These are phyloP conservation scores for Cordia subcordata DNA, from an alignment of 257 asterid genomes.

Conservation along the genomic window DNA sequence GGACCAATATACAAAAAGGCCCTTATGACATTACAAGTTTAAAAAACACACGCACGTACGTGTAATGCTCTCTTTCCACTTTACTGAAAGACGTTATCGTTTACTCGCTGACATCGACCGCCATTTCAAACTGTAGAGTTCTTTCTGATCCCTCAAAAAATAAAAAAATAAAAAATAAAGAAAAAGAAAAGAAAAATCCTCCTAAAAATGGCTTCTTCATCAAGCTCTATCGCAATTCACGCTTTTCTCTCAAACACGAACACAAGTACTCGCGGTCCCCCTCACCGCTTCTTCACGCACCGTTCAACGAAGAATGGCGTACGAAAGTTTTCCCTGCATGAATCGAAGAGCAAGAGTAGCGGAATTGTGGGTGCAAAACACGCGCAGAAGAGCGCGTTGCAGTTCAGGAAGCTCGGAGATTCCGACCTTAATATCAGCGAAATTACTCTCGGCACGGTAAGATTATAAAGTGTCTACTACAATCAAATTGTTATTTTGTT, in stretches of 20 bases:
- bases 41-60: too few species aligned
- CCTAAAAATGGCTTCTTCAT: constrained; percentile 29
- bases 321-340: constrained; percentile 3
- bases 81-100: too few species aligned
- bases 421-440: constrained; percentile 85
- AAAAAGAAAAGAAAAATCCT: too few species aligned
- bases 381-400: constrained; percentile 34
- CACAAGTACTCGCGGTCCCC: constrained; percentile 10
- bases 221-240: constrained; percentile 17
- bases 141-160: too few species aligned
- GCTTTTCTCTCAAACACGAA: constrained; percentile 9
- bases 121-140: too few species aligned
- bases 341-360: constrained; percentile 21
- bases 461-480: neutral
- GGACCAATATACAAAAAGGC: too few species aligned
- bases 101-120: too few species aligned
- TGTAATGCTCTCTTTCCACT: too few species aligned
- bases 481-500: neutral
- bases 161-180: too few species aligned
- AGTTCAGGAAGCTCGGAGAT: constrained; percentile 75
- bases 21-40: too few species aligned
- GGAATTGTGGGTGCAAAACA: constrained; percentile 14
- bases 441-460: constrained; percentile 87
- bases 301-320: constrained; percentile 1
- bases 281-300: constrained; percentile 13